Evolutionary conservation across 306 rosid species (phyloP).

Genomic region (Quercus suber): DNA sequence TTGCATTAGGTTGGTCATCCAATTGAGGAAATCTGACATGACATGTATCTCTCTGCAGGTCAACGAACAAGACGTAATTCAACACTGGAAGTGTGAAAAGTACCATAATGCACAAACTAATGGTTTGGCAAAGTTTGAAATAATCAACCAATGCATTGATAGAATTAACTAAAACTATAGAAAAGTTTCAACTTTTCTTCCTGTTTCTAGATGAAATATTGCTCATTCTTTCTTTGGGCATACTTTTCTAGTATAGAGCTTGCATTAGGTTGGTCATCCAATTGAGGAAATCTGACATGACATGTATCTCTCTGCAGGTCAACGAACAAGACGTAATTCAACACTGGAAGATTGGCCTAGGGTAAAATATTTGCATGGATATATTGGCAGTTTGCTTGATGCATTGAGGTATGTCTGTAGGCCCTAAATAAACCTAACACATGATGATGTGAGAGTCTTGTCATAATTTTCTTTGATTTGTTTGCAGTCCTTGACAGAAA

Average conservation of each 20-base stretch:
- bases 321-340: conserved; percentile 43
- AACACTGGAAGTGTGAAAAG: conserved; percentile 33
- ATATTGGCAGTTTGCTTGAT: conserved; percentile 38
- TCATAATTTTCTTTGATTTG: background rate
- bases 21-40: background rate
- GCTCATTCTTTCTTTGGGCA: too few species aligned
- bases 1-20: too few species aligned
- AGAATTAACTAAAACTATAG: too few species aligned
- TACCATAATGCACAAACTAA: too few species aligned
- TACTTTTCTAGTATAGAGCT: too few species aligned
- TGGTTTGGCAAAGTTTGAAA: too few species aligned
- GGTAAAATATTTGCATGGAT: conserved; percentile 39
- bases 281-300: background rate
- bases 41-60: conserved; percentile 20
- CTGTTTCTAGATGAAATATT: too few species aligned
- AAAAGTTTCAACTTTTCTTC: too few species aligned
- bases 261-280: too few species aligned
- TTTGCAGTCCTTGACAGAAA: too few species aligned
- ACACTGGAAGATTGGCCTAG: conserved; percentile 55
- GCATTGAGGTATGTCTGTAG: conserved; percentile 43
- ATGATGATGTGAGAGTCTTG: background rate
- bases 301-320: conserved; percentile 27
- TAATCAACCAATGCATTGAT: too few species aligned
- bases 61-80: conserved; percentile 48
- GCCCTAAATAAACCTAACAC: background rate